phyloP scores from a whole-genome alignment of 106 monocot species.

The Acorus gramineus region DNA sequence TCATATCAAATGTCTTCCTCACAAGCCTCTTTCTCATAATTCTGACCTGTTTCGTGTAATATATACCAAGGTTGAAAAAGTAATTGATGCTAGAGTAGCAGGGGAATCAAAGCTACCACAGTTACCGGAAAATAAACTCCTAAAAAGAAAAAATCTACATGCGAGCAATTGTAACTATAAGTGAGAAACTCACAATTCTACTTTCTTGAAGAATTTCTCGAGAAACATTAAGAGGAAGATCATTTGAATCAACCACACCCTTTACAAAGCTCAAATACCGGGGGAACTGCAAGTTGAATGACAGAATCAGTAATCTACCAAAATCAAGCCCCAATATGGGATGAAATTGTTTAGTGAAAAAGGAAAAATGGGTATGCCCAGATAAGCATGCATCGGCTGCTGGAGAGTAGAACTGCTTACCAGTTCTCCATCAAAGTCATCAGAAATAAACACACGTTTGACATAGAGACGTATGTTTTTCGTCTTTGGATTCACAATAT shows the following conservation, averaged over 20 bases:
- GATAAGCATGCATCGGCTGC: not conserved
- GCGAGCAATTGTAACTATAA: not conserved
- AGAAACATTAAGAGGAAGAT: conserved; percentile 97
- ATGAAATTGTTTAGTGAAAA: not conserved
- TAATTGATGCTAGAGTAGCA: too few species aligned
- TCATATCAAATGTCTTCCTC: conserved; percentile 99
- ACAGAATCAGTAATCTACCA: not conserved
- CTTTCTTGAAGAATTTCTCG: conserved; percentile 99
- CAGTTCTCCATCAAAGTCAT: conserved; percentile 99
- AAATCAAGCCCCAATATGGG: not conserved
- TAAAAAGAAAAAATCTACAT: not conserved
- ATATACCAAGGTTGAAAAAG: too few species aligned
- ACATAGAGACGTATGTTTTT: conserved; percentile 97
- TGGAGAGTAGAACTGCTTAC: conserved; percentile 18
- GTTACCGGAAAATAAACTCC: too few species aligned
- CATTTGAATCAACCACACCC: conserved; percentile 96
- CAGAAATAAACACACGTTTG: conserved; percentile 95
- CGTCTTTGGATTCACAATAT: conserved; percentile 81
- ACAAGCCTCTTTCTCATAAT: conserved; percentile 99
- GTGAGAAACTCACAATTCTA: conserved; percentile 66
- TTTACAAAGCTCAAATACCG: conserved; percentile 95
- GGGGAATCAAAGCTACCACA: too few species aligned
- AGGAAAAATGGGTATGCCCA: not conserved
- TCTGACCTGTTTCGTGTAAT: conserved; percentile 42
- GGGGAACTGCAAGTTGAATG: conserved; percentile 61